These are phyloP conservation scores for Liquidambar formosana DNA, from an alignment of 164 flowering plant species.

Conservation along the genomic window DNA sequence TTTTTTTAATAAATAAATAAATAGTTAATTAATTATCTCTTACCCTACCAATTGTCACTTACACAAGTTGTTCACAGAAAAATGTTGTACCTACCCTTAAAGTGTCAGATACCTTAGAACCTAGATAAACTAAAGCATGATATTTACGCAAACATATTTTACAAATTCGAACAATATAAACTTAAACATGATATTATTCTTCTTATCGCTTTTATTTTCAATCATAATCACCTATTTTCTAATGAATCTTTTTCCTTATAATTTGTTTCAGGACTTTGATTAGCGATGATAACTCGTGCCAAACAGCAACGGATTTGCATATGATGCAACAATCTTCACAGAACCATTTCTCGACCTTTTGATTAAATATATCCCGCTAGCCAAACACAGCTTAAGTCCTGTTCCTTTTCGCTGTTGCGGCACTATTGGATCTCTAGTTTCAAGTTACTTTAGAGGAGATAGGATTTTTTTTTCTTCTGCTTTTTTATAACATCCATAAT, in stretches of 20 bases:
- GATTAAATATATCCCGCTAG: constrained; percentile 15
- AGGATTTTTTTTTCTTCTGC: constrained; percentile 7
- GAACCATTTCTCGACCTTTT: constrained; percentile 58
- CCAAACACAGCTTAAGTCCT: not conserved
- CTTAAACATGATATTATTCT: no score
- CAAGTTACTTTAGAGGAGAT: constrained; percentile 15
- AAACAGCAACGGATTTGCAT: constrained; percentile 71
- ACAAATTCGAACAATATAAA: no score
- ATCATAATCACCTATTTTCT: no score
- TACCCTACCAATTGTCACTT: no score
- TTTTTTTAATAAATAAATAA: no score
- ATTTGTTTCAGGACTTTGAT: constrained; percentile 50
- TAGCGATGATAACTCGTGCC: constrained; percentile 64
- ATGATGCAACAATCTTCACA: constrained; percentile 68
- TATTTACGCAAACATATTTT: no score
- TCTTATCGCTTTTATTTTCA: no score
- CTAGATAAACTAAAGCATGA: no score
- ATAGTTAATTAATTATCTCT: no score
- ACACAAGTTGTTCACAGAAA: no score
- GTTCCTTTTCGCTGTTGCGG: not conserved
- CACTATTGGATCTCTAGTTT: not conserved
- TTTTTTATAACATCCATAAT: not conserved
- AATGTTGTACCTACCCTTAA: no score
- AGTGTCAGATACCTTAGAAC: no score
- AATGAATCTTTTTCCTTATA: not conserved